Evolutionary conservation across 768 basidiomycete species (phyloP).

Genomic region (Tylopilus rubrobrunneus): DNA sequence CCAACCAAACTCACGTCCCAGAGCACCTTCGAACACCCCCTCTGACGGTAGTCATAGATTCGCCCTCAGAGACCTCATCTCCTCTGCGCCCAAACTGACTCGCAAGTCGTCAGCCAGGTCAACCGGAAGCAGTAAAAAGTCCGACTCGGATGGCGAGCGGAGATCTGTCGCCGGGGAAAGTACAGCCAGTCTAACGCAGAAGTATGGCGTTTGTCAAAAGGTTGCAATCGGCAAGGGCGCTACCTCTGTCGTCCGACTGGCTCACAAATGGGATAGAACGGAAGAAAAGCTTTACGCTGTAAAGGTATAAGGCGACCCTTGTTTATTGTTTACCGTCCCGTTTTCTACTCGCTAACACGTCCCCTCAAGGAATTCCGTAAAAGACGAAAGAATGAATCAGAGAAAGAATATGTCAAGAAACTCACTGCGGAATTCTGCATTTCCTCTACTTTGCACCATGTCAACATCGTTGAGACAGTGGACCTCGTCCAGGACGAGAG

Average conservation of each 20-base stretch:
- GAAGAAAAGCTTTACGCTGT: slow-evolving; percentile 98
- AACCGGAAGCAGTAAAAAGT: slow-evolving; percentile 57
- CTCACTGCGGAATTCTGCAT: slow-evolving; percentile 99
- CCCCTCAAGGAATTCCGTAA: slow-evolving; percentile 87
- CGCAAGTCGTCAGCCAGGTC: slow-evolving; percentile 72
- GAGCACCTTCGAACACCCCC: slow-evolving; percentile 44
- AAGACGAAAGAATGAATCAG: slow-evolving; percentile 94
- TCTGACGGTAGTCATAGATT: slow-evolving; percentile 71
- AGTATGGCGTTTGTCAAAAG: slow-evolving; percentile 97
- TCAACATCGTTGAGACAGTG: slow-evolving; percentile 97
- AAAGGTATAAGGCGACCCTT: slow-evolving; percentile 59
- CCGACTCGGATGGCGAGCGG: slow-evolving; percentile 57
- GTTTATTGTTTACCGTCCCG: not conserved
- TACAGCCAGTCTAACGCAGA: slow-evolving; percentile 64
- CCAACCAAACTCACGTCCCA: slow-evolving; percentile 28
- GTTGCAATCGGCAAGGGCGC: slow-evolving; percentile 97
- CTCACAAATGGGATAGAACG: slow-evolving; percentile 96
- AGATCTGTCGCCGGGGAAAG: slow-evolving; percentile 48
- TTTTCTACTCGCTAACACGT: not conserved
- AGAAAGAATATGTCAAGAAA: slow-evolving; percentile 99
- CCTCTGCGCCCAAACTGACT: slow-evolving; percentile 67
- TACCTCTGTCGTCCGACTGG: slow-evolving; percentile 93
- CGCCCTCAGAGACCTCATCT: slow-evolving; percentile 78
- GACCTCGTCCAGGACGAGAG: slow-evolving; percentile 98
- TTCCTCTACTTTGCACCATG: slow-evolving; percentile 89